Conservation (phyloP, 164 flowering plant species). For the Warburgia ugandensis region DNA sequence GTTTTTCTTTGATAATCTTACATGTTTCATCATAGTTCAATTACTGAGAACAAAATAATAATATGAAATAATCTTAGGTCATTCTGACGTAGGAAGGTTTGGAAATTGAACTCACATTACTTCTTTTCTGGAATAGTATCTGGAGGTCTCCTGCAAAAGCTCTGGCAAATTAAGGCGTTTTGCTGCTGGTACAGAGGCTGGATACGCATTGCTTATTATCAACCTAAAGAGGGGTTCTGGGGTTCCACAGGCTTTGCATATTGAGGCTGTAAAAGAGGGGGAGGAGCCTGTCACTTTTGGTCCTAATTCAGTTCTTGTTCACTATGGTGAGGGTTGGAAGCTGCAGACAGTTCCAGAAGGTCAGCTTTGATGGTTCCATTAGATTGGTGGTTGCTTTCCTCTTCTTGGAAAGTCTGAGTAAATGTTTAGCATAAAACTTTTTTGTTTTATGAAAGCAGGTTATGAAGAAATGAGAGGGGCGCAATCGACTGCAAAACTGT, state of each 20-base stretch:
- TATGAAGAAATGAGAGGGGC: constrained; percentile 5
- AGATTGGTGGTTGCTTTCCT: background rate
- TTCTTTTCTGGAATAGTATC: constrained; percentile 29
- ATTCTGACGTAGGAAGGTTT: no score
- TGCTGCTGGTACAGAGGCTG: constrained; percentile 64
- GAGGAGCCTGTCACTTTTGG: constrained; percentile 79
- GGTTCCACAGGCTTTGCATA: constrained; percentile 28
- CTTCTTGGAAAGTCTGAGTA: background rate
- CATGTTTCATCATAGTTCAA: background rate
- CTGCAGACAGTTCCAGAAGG: constrained; percentile 49
- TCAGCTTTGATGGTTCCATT: constrained; percentile 11
- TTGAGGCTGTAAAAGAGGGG: constrained; percentile 71
- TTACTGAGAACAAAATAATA: no score
- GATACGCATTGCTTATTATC: constrained; percentile 56
- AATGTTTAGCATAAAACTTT: background rate
- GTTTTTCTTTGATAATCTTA: background rate
- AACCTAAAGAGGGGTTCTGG: constrained; percentile 37
- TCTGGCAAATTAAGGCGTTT: constrained; percentile 57
- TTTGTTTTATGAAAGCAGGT: constrained; percentile 10
- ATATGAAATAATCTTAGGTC: no score
- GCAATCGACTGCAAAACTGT: background rate
- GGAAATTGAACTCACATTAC: constrained; percentile 7
- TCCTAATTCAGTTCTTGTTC: constrained; percentile 46
- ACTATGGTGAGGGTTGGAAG: constrained; percentile 74
- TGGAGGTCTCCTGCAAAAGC: constrained; percentile 61